Percentiles rank a stretch among this genome's conserved stretches.
phyloP scores from a whole-genome alignment of 768 basidiomycete genomes.

The Russula sp. region DNA sequence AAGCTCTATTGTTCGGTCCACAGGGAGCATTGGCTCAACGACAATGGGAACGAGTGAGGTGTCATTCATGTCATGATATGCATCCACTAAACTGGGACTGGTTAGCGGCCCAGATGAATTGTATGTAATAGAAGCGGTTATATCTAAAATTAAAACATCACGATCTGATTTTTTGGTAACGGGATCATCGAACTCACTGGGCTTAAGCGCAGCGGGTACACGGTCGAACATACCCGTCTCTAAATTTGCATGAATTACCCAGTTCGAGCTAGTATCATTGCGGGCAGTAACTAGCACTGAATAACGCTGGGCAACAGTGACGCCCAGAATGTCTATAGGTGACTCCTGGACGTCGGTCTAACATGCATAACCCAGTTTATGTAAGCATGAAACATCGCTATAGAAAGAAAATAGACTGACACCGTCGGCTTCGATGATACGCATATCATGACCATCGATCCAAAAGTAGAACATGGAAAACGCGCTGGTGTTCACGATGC shows the following conservation, averaged over 20 bases:
- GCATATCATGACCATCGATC: slow-evolving; percentile 87
- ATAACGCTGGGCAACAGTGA: slow-evolving; percentile 90
- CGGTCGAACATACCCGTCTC: slow-evolving; percentile 87
- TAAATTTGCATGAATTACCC: slow-evolving; percentile 89
- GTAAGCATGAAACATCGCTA: not conserved
- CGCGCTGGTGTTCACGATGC: slow-evolving; percentile 80
- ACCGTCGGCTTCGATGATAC: slow-evolving; percentile 79
- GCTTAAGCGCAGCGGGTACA: slow-evolving; percentile 65
- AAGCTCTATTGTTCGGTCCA: slow-evolving; percentile 62
- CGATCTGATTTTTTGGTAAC: not conserved
- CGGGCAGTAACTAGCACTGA: slow-evolving; percentile 89
- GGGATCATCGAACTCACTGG: slow-evolving; percentile 51
- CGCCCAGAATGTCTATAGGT: slow-evolving; percentile 63
- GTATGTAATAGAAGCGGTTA: slow-evolving; percentile 85
- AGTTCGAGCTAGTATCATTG: slow-evolving; percentile 78
- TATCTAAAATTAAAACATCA: slow-evolving; percentile 49
- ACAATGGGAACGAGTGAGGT: slow-evolving; percentile 62
- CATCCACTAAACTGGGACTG: slow-evolving; percentile 51
- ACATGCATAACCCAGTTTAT: slow-evolving; percentile 1
- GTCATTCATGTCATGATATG: slow-evolving; percentile 65
- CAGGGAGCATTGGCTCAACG: slow-evolving; percentile 47
- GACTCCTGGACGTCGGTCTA: slow-evolving; percentile 77
- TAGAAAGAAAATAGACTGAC: slow-evolving; percentile 42
- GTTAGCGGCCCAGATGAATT: slow-evolving; percentile 48
- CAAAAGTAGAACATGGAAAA: slow-evolving; percentile 79